These are phyloP conservation scores for Phellopilus nigrolimitatus DNA, from an alignment of 1,284 basidiomycete species.

Conservation along the genomic window DNA sequence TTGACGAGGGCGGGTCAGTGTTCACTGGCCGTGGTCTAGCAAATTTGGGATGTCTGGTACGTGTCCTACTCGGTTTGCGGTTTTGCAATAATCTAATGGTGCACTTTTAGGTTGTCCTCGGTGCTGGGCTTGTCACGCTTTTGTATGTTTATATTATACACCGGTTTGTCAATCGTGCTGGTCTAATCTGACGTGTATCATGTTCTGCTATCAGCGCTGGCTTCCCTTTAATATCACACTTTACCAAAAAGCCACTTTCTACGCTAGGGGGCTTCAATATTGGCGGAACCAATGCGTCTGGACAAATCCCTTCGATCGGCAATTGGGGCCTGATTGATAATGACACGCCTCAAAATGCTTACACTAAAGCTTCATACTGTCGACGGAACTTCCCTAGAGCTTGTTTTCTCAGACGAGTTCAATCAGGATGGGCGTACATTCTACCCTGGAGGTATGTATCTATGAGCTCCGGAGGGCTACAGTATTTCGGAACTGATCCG, in stretches of 20 bases:
- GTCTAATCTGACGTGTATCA: constrained; percentile 3
- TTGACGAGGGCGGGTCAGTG: constrained; percentile 56
- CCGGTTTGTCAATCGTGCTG: background rate
- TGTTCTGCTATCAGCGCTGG: constrained; percentile 49
- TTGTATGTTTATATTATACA: constrained; percentile 49
- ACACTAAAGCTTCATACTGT: constrained; percentile 55
- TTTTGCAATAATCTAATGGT: background rate
- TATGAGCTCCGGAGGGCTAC: constrained; percentile 36
- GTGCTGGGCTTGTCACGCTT: constrained; percentile 56
- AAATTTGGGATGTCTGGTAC: constrained; percentile 70
- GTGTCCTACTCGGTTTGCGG: background rate
- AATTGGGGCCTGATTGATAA: constrained; percentile 72
- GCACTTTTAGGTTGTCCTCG: constrained; percentile 42
- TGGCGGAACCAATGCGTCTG: constrained; percentile 77
- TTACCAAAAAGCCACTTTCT: constrained; percentile 45
- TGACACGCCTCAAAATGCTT: constrained; percentile 64
- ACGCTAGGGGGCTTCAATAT: constrained; percentile 68
- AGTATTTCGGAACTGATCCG: constrained; percentile 34
- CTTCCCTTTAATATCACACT: constrained; percentile 75
- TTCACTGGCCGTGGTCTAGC: constrained; percentile 68
- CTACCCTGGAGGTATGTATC: constrained; percentile 43
- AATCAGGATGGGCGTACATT: constrained; percentile 77
- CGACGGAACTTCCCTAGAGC: constrained; percentile 45
- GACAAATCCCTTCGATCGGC: constrained; percentile 67
- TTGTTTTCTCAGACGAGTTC: constrained; percentile 91